Base-by-base conservation (phyloP, 2,329 filamentous ascomycete genomes). In the Sarocladium brachiariae region DNA sequence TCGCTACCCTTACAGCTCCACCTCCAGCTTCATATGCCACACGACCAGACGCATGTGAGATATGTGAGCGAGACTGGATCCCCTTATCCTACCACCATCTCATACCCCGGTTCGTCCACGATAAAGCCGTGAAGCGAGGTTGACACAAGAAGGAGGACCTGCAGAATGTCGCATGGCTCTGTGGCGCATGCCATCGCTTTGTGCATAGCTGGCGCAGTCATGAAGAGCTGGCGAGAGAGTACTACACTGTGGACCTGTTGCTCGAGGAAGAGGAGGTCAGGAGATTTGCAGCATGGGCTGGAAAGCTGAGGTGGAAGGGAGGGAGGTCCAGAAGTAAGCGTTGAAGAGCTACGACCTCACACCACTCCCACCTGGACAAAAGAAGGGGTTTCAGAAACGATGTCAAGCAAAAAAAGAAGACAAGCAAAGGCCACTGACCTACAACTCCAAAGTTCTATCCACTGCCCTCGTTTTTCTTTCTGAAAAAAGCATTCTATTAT, bases 121-220 rank as follows among this genome's bases (percentile, higher is more conserved):
- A 78, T 7, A 89, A 89, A 63, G 87, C 80, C 3, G 64, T 89
- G 34, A 89, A 87, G 71, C 74, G 87, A 37, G 86, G 85, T 1
- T 95, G 89, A 89, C 87, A 91, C 70, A 76, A 77, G 3, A 80
- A 82, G 55, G 86, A 87, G 64, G 79, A 83, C 67, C 64, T 95
- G 65, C 81, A 87, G 59, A 89, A 83, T 62, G 89, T 93, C 18
- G 89, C 89, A 11, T 95, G 89, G 89, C 67, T 95, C 57, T 95
- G 89, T 66, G 75, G 88, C 47, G 86, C 88, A 2, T 95, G 89
- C 60, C 89, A 95, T 70, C 80, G 77, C 37, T 90, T 89, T 63
- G 87, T 95, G 63, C 89, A 95, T 70, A 71, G 80, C 34, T 79
- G 90, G 61, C 84, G 81, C 30, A 74, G 70, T 4, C 89, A 93